Evolutionary conservation across 345 rosid genomes (phyloP).

Genomic region (Geranium brycei): DNA sequence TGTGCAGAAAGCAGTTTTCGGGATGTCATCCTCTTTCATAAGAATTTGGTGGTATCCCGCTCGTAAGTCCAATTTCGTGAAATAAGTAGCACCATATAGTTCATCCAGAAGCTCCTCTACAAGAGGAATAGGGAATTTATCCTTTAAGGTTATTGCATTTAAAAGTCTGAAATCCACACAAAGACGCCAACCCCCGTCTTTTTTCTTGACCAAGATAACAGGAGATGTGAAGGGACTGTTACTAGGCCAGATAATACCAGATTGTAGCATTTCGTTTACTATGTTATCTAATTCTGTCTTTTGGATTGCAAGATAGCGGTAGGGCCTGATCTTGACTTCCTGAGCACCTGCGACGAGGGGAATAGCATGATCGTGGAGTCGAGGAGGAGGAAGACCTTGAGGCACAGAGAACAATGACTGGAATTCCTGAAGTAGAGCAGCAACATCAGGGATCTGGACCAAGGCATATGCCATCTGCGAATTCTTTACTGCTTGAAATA

Average conservation of each 20-base stretch:
- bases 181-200: slow-evolving; percentile 5
- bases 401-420: too few species aligned
- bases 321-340: too few species aligned
- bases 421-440: too few species aligned
- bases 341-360: too few species aligned
- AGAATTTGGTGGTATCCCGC: slow-evolving; percentile 9
- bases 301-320: too few species aligned
- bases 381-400: too few species aligned
- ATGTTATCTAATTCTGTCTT: slow-evolving; percentile 1
- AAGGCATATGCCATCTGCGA: too few species aligned
- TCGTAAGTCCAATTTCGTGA: slow-evolving; percentile 6
- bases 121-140: slow-evolving; percentile 4
- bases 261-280: neutral
- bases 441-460: too few species aligned
- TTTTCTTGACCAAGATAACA: slow-evolving; percentile 1
- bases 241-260: neutral
- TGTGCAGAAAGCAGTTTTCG: slow-evolving; percentile 5
- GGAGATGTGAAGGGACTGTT: slow-evolving; percentile 4
- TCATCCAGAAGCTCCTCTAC: slow-evolving; percentile 8
- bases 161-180: neutral
- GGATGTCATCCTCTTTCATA: neutral
- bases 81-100: neutral
- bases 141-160: neutral
- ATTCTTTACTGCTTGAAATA: too few species aligned
- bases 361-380: too few species aligned